Evolutionary conservation across 2,329 filamentous ascomycete genomes (phyloP).

Genomic region (Periconia macrospinosa): DNA sequence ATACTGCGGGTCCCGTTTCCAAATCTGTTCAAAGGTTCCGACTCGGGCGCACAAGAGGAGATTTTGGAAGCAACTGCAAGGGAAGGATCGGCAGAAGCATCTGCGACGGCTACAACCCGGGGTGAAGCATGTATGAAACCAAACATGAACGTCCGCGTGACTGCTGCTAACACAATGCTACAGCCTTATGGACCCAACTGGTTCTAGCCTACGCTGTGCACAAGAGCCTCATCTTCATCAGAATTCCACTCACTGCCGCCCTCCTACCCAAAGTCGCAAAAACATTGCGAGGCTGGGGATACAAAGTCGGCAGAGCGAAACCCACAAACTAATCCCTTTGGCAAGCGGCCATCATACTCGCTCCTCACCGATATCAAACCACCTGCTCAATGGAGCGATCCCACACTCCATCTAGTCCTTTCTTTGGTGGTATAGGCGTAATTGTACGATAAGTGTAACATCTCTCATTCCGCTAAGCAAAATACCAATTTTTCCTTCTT

Average conservation of each 20-base stretch:
- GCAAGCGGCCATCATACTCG: not conserved
- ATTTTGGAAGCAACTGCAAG: slow-evolving; percentile 28
- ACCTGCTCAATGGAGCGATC: not conserved
- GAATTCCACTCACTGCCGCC: slow-evolving; percentile 89
- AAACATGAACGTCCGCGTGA: not conserved
- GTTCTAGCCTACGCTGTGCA: slow-evolving; percentile 95
- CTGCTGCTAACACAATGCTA: slow-evolving; percentile 12
- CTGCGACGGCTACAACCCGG: slow-evolving; percentile 59
- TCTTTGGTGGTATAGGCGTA: not conserved
- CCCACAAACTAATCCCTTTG: slow-evolving; percentile 25
- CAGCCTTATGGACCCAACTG: slow-evolving; percentile 79
- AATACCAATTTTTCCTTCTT: not conserved
- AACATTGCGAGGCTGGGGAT: slow-evolving; percentile 83
- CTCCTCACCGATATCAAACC: not conserved
- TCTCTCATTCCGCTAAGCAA: too few species aligned
- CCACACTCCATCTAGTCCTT: not conserved
- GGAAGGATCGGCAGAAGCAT: slow-evolving; percentile 30
- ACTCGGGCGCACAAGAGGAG: slow-evolving; percentile 40
- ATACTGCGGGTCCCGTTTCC: slow-evolving; percentile 64
- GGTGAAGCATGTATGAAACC: slow-evolving; percentile 70
- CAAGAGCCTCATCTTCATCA: slow-evolving; percentile 95
- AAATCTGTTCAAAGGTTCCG: slow-evolving; percentile 55
- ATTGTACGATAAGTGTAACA: slow-evolving; percentile 3
- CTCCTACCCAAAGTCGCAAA: slow-evolving; percentile 95
- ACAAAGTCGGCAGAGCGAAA: slow-evolving; percentile 84